Evolutionary conservation across 2,329 filamentous ascomycete genomes (phyloP).

Genomic region (Didymella pinodella): DNA sequence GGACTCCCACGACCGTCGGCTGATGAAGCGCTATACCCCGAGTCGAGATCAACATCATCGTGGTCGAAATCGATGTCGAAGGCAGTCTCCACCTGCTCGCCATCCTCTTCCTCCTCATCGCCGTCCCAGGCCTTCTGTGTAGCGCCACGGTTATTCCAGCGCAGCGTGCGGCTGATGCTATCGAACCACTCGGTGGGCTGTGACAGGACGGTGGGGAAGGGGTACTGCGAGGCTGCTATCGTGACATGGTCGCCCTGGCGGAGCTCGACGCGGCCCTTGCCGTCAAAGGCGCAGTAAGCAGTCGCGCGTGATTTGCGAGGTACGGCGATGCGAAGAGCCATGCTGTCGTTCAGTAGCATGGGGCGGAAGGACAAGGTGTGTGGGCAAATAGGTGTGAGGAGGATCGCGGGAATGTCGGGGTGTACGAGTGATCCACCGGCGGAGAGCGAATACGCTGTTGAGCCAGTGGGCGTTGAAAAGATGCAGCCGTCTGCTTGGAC

Average conservation of each 20-base stretch:
- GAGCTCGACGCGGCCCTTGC: constrained; percentile 93
- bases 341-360: constrained; percentile 96
- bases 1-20: constrained; percentile 47
- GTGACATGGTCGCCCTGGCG: constrained; percentile 94
- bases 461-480: constrained; percentile 91
- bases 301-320: constrained; percentile 86
- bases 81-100: constrained; percentile 61
- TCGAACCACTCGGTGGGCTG: constrained; percentile 96
- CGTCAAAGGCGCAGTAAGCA: constrained; percentile 96
- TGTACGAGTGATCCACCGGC: constrained; percentile 95
- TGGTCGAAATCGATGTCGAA: constrained; percentile 95
- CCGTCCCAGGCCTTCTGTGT: constrained; percentile 84
- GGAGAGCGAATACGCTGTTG: constrained; percentile 92
- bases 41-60: constrained; percentile 56
- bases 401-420: constrained; percentile 94
- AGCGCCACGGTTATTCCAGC: constrained; percentile 94
- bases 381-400: constrained; percentile 96
- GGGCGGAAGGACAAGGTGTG: constrained; percentile 96
- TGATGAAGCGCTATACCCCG: constrained; percentile 50
- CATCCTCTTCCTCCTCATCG: constrained; percentile 57
- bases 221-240: constrained; percentile 93
- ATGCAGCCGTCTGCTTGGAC: constrained; percentile 98
- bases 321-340: constrained; percentile 87
- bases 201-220: constrained; percentile 94
- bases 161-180: constrained; percentile 86